Conservation (phyloP, 225 moss, liverwort and hornwort species). For the Straminergon stramineum region DNA sequence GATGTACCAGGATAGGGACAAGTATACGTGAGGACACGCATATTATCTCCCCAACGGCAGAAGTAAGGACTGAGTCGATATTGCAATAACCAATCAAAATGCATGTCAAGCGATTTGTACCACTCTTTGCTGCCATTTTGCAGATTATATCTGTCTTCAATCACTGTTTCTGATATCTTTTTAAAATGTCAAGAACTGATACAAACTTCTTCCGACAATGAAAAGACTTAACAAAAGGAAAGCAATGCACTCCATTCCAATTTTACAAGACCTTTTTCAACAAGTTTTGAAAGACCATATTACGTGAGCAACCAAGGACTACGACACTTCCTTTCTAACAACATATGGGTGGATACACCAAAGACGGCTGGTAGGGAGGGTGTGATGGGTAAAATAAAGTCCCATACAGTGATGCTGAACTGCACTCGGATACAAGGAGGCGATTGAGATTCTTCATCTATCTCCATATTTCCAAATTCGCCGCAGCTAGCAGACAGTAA, state of each 20-base stretch:
- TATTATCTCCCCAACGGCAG: slow-evolving; percentile 91
- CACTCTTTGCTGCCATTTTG: slow-evolving; percentile 78
- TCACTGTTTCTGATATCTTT: slow-evolving; percentile 89
- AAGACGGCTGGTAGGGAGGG: slow-evolving; percentile 85
- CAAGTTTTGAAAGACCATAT: neutral
- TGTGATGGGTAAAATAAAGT: slow-evolving; percentile 65
- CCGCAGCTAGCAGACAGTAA: slow-evolving; percentile 39
- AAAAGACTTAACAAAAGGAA: neutral
- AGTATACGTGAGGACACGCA: slow-evolving; percentile 85
- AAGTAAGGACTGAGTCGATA: slow-evolving; percentile 89
- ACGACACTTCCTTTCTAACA: neutral
- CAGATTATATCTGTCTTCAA: slow-evolving; percentile 82
- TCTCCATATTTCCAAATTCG: slow-evolving; percentile 77
- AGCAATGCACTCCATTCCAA: neutral
- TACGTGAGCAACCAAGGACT: neutral
- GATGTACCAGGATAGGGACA: slow-evolving; percentile 81
- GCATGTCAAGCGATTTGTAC: slow-evolving; percentile 94
- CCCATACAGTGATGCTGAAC: slow-evolving; percentile 77
- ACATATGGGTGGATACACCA: slow-evolving; percentile 63
- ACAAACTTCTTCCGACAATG: neutral
- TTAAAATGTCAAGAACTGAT: slow-evolving; percentile 21
- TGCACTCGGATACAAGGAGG: slow-evolving; percentile 59
- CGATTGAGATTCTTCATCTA: slow-evolving; percentile 64
- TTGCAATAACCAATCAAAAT: slow-evolving; percentile 83
- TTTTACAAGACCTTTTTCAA: neutral